Base-by-base conservation (phyloP, 2,329 filamentous ascomycete species). In the Penicillium aurantiogriseum region DNA sequence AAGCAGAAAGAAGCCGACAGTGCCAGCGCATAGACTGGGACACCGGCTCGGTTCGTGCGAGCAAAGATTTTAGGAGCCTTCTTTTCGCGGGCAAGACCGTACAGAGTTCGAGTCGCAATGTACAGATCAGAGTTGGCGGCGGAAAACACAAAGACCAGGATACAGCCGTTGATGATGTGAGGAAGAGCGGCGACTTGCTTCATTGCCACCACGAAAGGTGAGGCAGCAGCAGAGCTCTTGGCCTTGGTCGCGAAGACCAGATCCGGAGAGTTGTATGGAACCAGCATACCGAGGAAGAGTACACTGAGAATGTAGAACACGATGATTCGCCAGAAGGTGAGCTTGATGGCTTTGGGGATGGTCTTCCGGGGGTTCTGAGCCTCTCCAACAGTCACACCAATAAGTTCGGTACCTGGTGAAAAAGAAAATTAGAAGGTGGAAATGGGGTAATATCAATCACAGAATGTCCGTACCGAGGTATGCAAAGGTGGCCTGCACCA, bases 51-150 rank as follows among this genome's bases (percentile, higher is more conserved):
- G 76, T 91, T 84, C 13, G 88, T 91, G 64, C 79, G 83, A 57
- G 84, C 84, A 72, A 92, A 85, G 73, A 92, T 84, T 54, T 77
- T 76, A 0, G 89, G 89, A 0, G 89, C 89, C 39, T 88, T 83
- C 27, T 86, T 84, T 66, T 90, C 86, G 8, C 83, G 80, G 0
- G 89, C 86, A 7, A 92, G 81, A 57, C 86, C 87, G 72, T 89
- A 88, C 43, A 90, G 79, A n/a, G 85, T 89, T 56, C 88, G 84
- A 59, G 83, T 86, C n/a, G 86, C 87, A 66, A 85, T 88, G 80
- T 91, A 91, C 36, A 91, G 76, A 76, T 90, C 88, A 9, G 86
- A 89, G 78, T 90, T 90, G 59, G 86, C 82, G 19, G 88, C 88
- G n/a, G 84, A 87, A 74, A 91, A 88, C 65, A 89, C 87, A 69